Evolutionary conservation across 164 flowering plant genomes (phyloP), one percentile per base, ranked within the genome.

Genomic region (Vitis rotundifolia): DNA sequence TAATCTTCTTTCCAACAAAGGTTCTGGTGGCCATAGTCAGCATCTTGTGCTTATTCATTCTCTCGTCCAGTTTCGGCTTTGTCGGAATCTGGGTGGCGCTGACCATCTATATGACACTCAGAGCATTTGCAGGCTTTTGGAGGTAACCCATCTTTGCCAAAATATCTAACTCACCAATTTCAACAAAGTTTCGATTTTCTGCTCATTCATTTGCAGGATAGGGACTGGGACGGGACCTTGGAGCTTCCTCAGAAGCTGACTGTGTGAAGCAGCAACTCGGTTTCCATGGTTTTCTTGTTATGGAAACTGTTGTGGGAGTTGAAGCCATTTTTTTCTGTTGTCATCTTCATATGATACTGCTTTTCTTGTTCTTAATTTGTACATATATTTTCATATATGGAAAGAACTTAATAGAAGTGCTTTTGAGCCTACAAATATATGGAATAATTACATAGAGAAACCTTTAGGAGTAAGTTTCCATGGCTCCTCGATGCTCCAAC

Each of bases 61-160:
- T 92, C 63, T 86, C 93, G 2, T 68, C 84, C 2, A 80, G 73
- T 54, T 13, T 83, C 64, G 97, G 97, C 15, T 92, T 87, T 66
- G 47, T 87, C 22, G 99, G 99, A 67, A 86, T 95, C 61, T 95
- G 98, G 99, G 51, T 86, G 29, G 99, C 93, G 65, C 79, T 92
- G 50, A 86, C 91, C 56, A 86, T 91, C 57, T 94, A 85, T 58
- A 92, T 94, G 99, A 77, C 76, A 48, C 79, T 91, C 14, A 86
- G 96, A 9, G 59, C 87, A 68, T 66, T 88, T 63, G 97, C 89
- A 9, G 97, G 98, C 19, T 70, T 88, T 61, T 90, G 89, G 88
- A 91, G 98, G 99, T 93, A 85, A 70, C 7, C 3, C 31, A 4
- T 9, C 31, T 31, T 31, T 16, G 11, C 4, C 10, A 29, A 29